These are phyloP conservation scores for Wolfiporia cocos DNA, from an alignment of 1,284 basidiomycete genomes.

Conservation along the genomic window DNA sequence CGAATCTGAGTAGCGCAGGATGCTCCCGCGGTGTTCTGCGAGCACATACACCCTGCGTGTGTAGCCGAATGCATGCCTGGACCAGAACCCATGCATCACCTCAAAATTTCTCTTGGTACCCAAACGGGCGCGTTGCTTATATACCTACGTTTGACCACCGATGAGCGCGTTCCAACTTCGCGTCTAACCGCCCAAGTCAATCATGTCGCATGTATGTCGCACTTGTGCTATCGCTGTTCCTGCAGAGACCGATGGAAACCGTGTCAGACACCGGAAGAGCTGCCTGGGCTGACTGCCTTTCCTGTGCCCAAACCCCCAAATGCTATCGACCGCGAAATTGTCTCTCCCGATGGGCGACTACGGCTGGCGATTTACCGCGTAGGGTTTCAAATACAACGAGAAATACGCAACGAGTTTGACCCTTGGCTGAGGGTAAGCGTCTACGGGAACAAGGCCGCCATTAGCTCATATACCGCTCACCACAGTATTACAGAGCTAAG, in stretches of 20 bases:
- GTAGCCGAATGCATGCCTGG: too few relatives aligned
- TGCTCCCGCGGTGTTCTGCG: too few relatives aligned
- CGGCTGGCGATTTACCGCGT: slow-evolving; percentile 2
- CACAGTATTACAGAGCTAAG: slow-evolving; percentile 7
- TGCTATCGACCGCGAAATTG: slow-evolving; percentile 1
- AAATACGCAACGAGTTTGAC: slow-evolving; percentile 6
- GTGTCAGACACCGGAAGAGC: neutral
- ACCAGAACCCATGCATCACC: too few relatives aligned
- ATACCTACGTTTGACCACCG: too few relatives aligned
- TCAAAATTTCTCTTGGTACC: too few relatives aligned
- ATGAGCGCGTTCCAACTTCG: too few relatives aligned
- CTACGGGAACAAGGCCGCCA: too few relatives aligned
- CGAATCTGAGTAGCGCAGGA: too few relatives aligned
- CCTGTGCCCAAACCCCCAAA: neutral
- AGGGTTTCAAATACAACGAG: slow-evolving; percentile 5
- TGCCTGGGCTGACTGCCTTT: neutral
- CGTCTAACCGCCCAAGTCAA: too few relatives aligned
- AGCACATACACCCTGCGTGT: too few relatives aligned
- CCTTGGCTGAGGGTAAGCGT: slow-evolving; percentile 5
- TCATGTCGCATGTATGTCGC: neutral
- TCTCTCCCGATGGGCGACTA: slow-evolving; percentile 3
- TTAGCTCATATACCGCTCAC: too few relatives aligned
- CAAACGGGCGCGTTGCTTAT: too few relatives aligned
- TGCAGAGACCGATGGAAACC: neutral
- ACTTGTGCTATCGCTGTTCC: neutral